phyloP scores from a whole-genome alignment of 2,329 filamentous ascomycete species.

The Xylariomycetidae sp. region DNA sequence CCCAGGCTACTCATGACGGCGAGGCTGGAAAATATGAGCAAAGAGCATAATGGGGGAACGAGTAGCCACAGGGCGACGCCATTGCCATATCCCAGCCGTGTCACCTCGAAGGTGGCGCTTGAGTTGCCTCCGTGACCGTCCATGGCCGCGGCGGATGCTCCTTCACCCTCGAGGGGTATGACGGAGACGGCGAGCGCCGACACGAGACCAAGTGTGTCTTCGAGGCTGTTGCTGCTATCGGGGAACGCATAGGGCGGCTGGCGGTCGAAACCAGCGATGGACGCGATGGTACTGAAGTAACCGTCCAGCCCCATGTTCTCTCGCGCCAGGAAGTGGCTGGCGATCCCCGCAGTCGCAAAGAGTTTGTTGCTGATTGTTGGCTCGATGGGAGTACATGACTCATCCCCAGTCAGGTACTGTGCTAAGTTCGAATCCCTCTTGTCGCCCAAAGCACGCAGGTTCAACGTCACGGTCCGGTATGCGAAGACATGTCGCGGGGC shows the following conservation, averaged over 20 bases:
- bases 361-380: constrained; percentile 3
- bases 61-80: too few relatives aligned
- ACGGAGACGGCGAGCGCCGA: not conserved
- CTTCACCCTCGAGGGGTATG: too few relatives aligned
- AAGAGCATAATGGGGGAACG: too few relatives aligned
- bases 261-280: not conserved
- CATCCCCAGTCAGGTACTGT: not conserved
- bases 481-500: not conserved
- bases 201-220: constrained; percentile 3
- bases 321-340: not conserved
- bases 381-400: constrained; percentile 1
- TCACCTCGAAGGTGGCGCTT: too few relatives aligned
- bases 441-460: constrained; percentile 1
- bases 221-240: constrained; percentile 3
- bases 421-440: constrained; percentile 1
- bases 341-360: constrained; percentile 1
- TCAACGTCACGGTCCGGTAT: constrained; percentile 2
- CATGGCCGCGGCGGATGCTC: too few relatives aligned
- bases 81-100: too few relatives aligned
- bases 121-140: too few relatives aligned
- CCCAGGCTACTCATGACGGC: too few relatives aligned
- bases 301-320: constrained; percentile 1
- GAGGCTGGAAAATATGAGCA: too few relatives aligned
- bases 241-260: constrained; percentile 4
- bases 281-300: not conserved